Base-by-base conservation (phyloP, 2,329 filamentous ascomycete genomes). In the Colletotrichum sp. region DNA sequence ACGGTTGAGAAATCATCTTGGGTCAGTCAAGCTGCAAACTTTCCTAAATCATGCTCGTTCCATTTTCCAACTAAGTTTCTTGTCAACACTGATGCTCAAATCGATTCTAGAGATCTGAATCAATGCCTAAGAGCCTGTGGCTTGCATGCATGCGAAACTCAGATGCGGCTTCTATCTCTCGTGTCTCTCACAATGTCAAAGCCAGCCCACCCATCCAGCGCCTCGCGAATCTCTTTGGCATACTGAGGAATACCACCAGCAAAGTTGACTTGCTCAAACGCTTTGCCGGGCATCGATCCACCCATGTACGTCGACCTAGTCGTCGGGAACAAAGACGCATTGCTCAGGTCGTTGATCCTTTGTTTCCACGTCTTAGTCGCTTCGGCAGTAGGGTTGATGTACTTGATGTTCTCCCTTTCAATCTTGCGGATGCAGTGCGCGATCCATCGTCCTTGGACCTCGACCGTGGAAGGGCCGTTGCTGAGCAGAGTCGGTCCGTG, bases 401-500 rank as follows among this genome's bases (percentile, higher is more conserved):
- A 89, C 78, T 87, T 88, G 80, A 91, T 84, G 1, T 82, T 80
- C 55, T 89, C 83, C 2, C 79, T 78, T 77, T 86, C 81, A 78
- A 91, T 88, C 80, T 90, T 86, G 44, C 85, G 82, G 70, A 93
- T 89, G 59, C 82, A 81, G 63, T 90, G 87, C 18, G 85, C 84
- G 71, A 92, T 88, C 90, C 89, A 92, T 0, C 89, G 84, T 3
- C 90, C 91, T 78, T 93, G 91, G 2, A 90, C 79, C 77, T 92
- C 89, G 9, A 89, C 87, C 2, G 85, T 87, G 1, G 88, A 87
- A 0, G 92, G 91, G 0, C 90, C 91, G 78, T 92, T 93, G 79
- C 85, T 82, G 7, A 92, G 83, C 0, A 90, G 86, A 0, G 90
- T 92, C 0, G 91, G 91, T 0, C 85, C 89, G n/a, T 93, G 91